Percentiles rank a stretch among this genome's conserved stretches.
Conservation (phyloP, 31 red algal genomes). For the Odonthalia washingtoniensis region DNA sequence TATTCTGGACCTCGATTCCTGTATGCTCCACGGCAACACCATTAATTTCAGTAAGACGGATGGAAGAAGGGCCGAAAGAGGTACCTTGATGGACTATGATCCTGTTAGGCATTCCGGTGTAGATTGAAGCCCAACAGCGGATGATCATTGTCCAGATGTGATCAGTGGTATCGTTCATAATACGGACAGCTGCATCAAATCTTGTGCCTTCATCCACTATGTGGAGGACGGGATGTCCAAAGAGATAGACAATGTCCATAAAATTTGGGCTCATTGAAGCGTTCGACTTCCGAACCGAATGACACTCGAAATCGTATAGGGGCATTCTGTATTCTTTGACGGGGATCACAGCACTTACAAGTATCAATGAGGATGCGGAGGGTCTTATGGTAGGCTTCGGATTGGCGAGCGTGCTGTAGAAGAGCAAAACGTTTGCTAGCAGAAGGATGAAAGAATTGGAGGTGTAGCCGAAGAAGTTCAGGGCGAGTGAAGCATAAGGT, state of each 20-base stretch:
- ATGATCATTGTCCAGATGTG: slow-evolving; percentile 10
- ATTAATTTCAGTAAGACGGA: too few relatives aligned
- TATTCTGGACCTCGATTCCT: slow-evolving; percentile 9
- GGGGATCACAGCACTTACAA: slow-evolving; percentile 11
- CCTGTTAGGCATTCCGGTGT: too few relatives aligned
- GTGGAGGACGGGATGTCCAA: slow-evolving; percentile 6
- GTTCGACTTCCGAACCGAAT: slow-evolving; percentile 11
- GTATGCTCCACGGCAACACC: slow-evolving; percentile 8
- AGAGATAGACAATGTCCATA: slow-evolving; percentile 16
- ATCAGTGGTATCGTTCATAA: slow-evolving; percentile 1
- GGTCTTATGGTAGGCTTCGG: too few relatives aligned
- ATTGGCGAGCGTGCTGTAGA: too few relatives aligned
- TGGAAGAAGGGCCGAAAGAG: too few relatives aligned
- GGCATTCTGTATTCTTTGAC: slow-evolving; percentile 2
- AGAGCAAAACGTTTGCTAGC: too few relatives aligned
- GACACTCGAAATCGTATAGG: neutral
- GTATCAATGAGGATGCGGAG: too few relatives aligned
- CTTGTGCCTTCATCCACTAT: slow-evolving; percentile 26
- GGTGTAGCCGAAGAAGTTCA: too few relatives aligned
- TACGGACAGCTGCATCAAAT: neutral
- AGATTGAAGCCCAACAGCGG: neutral
- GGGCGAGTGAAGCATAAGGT: too few relatives aligned
- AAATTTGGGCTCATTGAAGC: slow-evolving; percentile 2
- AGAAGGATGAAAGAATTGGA: too few relatives aligned
- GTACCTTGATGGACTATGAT: too few relatives aligned